Percentiles rank a stretch among this genome's conserved stretches.
Evolutionary conservation across 345 rosid genomes (phyloP).

Genomic region (Firmiana major): DNA sequence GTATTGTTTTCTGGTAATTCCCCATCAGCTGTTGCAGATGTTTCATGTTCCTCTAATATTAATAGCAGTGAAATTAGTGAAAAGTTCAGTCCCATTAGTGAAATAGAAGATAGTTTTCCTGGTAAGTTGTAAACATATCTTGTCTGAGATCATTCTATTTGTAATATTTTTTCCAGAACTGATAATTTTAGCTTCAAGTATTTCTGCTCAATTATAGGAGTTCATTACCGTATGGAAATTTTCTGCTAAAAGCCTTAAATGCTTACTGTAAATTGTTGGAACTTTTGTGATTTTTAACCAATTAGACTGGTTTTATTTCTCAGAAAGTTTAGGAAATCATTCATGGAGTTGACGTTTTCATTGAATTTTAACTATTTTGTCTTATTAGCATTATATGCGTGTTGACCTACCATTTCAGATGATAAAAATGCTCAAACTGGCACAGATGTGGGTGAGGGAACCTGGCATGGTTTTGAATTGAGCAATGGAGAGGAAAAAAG

Average conservation of each 20-base stretch:
- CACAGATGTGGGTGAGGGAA: slow-evolving; percentile 20
- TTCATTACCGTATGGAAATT: neutral
- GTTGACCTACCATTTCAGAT: slow-evolving; percentile 29
- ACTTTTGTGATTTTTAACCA: neutral
- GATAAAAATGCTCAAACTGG: slow-evolving; percentile 24
- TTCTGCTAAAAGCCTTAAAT: slow-evolving; percentile 1
- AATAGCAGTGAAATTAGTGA: slow-evolving; percentile 26
- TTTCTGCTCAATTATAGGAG: neutral
- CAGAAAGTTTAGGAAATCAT: neutral
- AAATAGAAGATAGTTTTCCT: slow-evolving; percentile 26
- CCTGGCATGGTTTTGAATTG: slow-evolving; percentile 25
- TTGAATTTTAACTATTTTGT: neutral
- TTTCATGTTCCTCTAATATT: slow-evolving; percentile 15
- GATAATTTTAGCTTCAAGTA: neutral
- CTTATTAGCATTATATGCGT: neutral
- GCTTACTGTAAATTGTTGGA: neutral
- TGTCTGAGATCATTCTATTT: neutral
- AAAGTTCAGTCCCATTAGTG: slow-evolving; percentile 19
- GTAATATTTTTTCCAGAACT: neutral
- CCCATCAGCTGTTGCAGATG: slow-evolving; percentile 23
- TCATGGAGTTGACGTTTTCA: neutral
- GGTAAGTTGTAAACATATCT: slow-evolving; percentile 32
- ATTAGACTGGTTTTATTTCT: neutral
- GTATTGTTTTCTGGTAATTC: slow-evolving; percentile 11
- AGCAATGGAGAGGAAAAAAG: slow-evolving; percentile 17